Percentiles rank a stretch among this genome's conserved stretches.
phyloP scores from a whole-genome alignment of 305 asterid genomes.

The Lippia alba region DNA sequence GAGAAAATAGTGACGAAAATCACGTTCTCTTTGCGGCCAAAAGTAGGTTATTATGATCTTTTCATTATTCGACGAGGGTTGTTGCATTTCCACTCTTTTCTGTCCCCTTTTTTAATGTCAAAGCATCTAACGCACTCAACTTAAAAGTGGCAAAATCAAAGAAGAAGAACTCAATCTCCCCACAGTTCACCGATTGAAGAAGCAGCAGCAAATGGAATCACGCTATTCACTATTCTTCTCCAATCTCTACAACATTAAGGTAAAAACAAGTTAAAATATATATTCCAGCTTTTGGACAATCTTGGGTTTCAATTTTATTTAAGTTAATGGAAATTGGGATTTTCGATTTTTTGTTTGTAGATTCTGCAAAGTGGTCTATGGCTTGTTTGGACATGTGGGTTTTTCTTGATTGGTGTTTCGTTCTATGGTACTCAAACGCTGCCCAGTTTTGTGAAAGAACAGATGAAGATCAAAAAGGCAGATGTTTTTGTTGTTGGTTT shows the following conservation, averaged over 20 bases:
- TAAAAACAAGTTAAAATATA: constrained; percentile 9
- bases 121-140: constrained; percentile 16
- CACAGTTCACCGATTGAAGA: constrained; percentile 8
- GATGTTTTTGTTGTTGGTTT: constrained; percentile 38
- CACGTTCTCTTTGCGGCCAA: constrained; percentile 40
- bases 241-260: constrained; percentile 49
- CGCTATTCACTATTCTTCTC: constrained; percentile 32
- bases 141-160: background rate
- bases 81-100: constrained; percentile 49
- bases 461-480: constrained; percentile 38
- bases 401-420: constrained; percentile 67
- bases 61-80: constrained; percentile 22
- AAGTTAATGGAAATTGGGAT: constrained; percentile 11
- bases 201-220: constrained; percentile 39
- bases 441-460: constrained; percentile 49
- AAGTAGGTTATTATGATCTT: constrained; percentile 10
- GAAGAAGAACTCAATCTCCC: constrained; percentile 11
- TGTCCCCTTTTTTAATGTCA: constrained; percentile 23
- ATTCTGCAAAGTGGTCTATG: constrained; percentile 65
- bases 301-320: constrained; percentile 23
- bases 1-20: constrained; percentile 39
- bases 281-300: constrained; percentile 24
- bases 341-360: constrained; percentile 43
- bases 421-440: constrained; percentile 73
- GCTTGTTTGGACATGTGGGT: constrained; percentile 81